Evolutionary conservation across 352 stramenopile genomes (phyloP).

Genomic region (Pythium biforme): DNA sequence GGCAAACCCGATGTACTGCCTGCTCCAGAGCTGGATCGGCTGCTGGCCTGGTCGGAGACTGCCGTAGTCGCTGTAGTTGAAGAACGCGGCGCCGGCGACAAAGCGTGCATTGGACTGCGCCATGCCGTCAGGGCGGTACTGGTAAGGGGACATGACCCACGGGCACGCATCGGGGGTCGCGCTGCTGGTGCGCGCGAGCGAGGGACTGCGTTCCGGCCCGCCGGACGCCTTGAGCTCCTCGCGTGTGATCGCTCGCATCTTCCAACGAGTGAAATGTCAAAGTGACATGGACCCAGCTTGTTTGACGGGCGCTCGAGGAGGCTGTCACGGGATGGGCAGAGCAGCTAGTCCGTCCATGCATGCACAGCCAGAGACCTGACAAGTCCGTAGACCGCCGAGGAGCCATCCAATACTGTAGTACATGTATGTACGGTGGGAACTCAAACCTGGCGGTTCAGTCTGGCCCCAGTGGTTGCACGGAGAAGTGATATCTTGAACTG

Average conservation of each 20-base stretch:
- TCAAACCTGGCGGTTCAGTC: no score
- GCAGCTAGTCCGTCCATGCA: no score
- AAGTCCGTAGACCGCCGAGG: no score
- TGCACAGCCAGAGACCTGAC: no score
- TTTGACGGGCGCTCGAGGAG: no score
- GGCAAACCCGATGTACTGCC: slow-evolving; percentile 18
- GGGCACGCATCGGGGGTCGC: slow-evolving; percentile 1
- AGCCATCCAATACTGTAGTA: no score
- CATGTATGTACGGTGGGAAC: no score
- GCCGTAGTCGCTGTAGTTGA: slow-evolving; percentile 25
- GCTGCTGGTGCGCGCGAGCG: slow-evolving; percentile 2
- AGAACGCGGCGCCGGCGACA: slow-evolving; percentile 16
- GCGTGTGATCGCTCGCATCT: slow-evolving; percentile 10
- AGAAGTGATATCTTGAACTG: neutral
- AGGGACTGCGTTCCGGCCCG: neutral
- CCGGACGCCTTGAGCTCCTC: slow-evolving; percentile 7
- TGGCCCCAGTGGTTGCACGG: no score
- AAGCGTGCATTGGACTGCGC: slow-evolving; percentile 11
- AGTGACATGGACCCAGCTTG: no score
- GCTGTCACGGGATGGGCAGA: no score
- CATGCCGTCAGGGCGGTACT: neutral
- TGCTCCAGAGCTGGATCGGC: slow-evolving; percentile 14
- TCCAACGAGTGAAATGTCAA: no score
- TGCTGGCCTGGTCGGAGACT: slow-evolving; percentile 19
- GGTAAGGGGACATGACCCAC: slow-evolving; percentile 6